These are phyloP conservation scores for Solanum pimpinellifolium DNA, from an alignment of 257 asterid genomes.

Conservation along the genomic window DNA sequence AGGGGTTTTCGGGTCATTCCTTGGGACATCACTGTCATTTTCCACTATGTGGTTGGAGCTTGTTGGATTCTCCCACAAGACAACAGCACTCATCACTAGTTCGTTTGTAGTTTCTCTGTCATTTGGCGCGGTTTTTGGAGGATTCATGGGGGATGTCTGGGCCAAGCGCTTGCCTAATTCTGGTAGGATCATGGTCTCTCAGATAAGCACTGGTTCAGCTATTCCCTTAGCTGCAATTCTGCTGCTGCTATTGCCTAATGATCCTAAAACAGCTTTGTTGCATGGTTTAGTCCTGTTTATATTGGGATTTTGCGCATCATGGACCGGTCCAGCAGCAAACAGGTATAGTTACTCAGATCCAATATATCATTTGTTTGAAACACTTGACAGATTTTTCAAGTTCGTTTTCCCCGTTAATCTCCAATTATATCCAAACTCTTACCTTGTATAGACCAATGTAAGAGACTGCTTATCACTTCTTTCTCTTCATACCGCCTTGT, in stretches of 20 bases:
- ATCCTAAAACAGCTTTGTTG: neutral
- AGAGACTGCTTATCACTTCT: neutral
- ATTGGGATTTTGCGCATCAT: neutral
- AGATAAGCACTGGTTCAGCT: slow-evolving; percentile 77
- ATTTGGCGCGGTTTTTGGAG: slow-evolving; percentile 68
- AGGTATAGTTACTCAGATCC: slow-evolving; percentile 17
- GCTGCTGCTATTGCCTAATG: slow-evolving; percentile 26
- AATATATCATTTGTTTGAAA: neutral
- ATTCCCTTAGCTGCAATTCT: slow-evolving; percentile 76
- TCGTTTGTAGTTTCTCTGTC: slow-evolving; percentile 51
- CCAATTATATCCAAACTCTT: neutral
- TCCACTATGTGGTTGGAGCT: slow-evolving; percentile 8
- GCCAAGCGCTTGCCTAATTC: slow-evolving; percentile 56
- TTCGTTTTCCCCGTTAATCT: neutral
- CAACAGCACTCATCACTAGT: slow-evolving; percentile 49
- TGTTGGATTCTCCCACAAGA: slow-evolving; percentile 32
- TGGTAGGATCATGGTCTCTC: slow-evolving; percentile 67
- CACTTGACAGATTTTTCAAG: neutral
- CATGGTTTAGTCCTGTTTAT: neutral
- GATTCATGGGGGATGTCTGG: slow-evolving; percentile 66
- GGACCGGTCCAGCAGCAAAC: neutral
- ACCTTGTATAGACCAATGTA: neutral
- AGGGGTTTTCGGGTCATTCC: slow-evolving; percentile 2
- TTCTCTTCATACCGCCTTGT: neutral
- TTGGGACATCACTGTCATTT: slow-evolving; percentile 5